phyloP scores from a whole-genome alignment of 1,139 yeast species.

The Saccharomyces hybrid region DNA sequence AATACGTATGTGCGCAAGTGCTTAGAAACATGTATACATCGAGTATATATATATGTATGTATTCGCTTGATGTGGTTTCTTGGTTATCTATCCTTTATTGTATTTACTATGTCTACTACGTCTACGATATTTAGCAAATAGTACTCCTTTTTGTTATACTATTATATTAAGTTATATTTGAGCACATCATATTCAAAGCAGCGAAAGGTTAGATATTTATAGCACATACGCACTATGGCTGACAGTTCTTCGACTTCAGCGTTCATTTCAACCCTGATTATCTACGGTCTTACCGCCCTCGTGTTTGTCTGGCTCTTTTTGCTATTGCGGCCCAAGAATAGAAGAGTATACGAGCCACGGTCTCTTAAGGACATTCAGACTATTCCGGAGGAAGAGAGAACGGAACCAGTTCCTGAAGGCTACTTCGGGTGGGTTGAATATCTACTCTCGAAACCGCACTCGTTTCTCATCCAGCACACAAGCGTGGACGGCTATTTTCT shows the following conservation, averaged over 20 bases:
- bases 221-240: conserved; percentile 7
- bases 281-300: conserved; percentile 50
- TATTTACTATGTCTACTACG: no score
- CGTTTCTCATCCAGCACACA: conserved; percentile 65
- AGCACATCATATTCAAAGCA: background rate
- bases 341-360: conserved; percentile 78
- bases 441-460: conserved; percentile 48
- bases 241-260: conserved; percentile 39
- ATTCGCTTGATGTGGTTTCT: background rate
- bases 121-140: no score
- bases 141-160: no score
- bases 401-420: conserved; percentile 52
- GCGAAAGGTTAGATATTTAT: background rate
- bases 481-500: conserved; percentile 89
- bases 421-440: conserved; percentile 48
- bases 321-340: conserved; percentile 52
- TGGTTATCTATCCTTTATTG: background rate
- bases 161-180: no score
- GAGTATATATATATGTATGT: background rate
- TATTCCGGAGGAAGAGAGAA: conserved; percentile 38
- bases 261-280: conserved; percentile 46
- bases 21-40: background rate
- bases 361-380: conserved; percentile 43
- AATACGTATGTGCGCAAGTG: background rate
- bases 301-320: conserved; percentile 53